These are phyloP conservation scores for Peribolospora baueri DNA, from an alignment of 768 basidiomycete genomes.

Conservation along the genomic window DNA sequence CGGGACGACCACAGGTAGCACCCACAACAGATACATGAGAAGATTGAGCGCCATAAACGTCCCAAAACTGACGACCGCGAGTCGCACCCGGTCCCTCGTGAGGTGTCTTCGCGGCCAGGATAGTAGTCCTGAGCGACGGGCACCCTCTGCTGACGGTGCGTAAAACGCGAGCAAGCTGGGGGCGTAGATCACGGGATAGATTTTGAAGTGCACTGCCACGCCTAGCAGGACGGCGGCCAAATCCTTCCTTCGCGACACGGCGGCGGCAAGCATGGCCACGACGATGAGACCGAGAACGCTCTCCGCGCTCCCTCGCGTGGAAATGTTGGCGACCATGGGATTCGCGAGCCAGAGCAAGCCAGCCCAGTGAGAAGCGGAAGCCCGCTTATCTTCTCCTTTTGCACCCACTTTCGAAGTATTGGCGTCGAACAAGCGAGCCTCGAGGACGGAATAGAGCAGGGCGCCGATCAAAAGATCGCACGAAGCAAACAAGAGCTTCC, in stretches of 20 bases:
- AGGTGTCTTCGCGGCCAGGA: conserved; percentile 16
- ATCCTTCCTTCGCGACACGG: conserved; percentile 26
- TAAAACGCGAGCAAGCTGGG: conserved; percentile 36
- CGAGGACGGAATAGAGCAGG: conserved; percentile 30
- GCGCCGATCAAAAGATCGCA: conserved; percentile 61
- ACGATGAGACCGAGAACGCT: conserved; percentile 59
- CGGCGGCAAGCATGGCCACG: conserved; percentile 38
- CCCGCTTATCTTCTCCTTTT: neutral
- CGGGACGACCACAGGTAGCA: conserved; percentile 5
- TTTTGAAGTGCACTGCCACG: conserved; percentile 80
- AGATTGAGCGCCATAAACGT: conserved; percentile 41
- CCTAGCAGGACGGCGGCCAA: conserved; percentile 49
- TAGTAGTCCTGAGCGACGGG: neutral
- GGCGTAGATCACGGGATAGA: conserved; percentile 82
- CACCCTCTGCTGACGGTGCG: too few species aligned
- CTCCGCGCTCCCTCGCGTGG: conserved; percentile 89
- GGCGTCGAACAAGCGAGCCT: neutral
- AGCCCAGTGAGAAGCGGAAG: conserved; percentile 21
- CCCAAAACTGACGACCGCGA: conserved; percentile 40
- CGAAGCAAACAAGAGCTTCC: conserved; percentile 65
- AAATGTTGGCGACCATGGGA: conserved; percentile 84
- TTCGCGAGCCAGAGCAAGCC: conserved; percentile 55
- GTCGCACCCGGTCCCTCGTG: conserved; percentile 29
- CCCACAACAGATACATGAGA: conserved; percentile 52
- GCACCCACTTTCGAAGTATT: neutral